A percentile compares a stretch with the other conserved stretches of the same genome.
Evolutionary conservation across 2,329 filamentous ascomycete genomes (phyloP).

Genomic region (Aspergillus sp.): DNA sequence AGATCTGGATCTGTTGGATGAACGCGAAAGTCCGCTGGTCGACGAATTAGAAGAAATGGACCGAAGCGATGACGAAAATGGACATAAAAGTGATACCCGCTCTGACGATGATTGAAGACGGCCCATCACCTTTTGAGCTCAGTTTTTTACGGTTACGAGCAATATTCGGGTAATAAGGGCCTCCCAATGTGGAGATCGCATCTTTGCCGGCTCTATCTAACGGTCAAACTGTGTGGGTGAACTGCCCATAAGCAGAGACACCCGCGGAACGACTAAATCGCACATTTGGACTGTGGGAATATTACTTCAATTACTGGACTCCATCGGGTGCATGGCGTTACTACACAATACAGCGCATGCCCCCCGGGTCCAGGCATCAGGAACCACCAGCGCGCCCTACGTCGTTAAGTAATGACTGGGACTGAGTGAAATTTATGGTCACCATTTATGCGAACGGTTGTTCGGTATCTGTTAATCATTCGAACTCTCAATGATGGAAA

Average conservation of each 20-base stretch:
- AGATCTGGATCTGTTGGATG: constrained; percentile 84
- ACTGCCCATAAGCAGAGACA: neutral
- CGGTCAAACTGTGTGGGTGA: neutral
- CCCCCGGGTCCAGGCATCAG: neutral
- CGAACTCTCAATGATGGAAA: neutral
- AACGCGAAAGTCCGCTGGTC: constrained; percentile 77
- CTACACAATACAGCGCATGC: neutral
- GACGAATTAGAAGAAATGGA: constrained; percentile 57
- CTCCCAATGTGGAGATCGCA: neutral
- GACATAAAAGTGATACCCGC: constrained; percentile 23
- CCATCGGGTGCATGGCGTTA: neutral
- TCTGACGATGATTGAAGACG: constrained; percentile 30
- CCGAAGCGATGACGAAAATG: constrained; percentile 25
- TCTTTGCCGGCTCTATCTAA: neutral
- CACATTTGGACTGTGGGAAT: neutral
- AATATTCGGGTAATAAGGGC: neutral
- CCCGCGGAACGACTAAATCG: neutral
- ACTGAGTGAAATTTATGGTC: neutral
- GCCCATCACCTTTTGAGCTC: neutral
- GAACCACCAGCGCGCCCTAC: too few species aligned
- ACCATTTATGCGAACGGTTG: neutral
- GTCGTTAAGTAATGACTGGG: neutral
- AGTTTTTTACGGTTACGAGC: neutral
- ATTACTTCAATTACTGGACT: neutral
- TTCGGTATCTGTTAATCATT: neutral